Conservation (phyloP, 106 monocot genomes). For the Vanilla planifolia region DNA sequence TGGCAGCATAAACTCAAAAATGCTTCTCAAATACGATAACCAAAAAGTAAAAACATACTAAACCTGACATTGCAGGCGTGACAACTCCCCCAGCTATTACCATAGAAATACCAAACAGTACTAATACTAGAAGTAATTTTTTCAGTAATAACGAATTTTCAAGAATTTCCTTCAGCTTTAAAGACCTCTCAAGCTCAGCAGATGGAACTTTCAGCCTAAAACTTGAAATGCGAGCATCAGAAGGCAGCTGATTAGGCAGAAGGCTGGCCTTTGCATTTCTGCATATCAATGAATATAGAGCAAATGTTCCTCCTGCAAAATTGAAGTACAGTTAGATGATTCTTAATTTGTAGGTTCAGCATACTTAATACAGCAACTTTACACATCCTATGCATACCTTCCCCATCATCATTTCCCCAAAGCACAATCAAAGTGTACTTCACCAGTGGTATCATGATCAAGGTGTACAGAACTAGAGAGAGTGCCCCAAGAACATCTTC, state of each 20-base stretch:
- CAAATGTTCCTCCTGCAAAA: slow-evolving; percentile 88
- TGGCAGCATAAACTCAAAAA: neutral
- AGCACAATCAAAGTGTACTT: slow-evolving; percentile 84
- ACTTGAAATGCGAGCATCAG: slow-evolving; percentile 92
- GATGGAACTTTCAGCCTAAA: slow-evolving; percentile 87
- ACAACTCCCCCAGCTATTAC: slow-evolving; percentile 90
- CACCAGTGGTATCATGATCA: slow-evolving; percentile 86
- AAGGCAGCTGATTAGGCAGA: slow-evolving; percentile 83
- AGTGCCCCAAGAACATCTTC: slow-evolving; percentile 93
- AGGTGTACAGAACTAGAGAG: slow-evolving; percentile 86
- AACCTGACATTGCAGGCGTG: slow-evolving; percentile 97
- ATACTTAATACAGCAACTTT: neutral
- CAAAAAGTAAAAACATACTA: slow-evolving; percentile 3
- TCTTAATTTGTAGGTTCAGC: neutral
- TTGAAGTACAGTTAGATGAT: neutral
- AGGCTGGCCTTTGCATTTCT: slow-evolving; percentile 90
- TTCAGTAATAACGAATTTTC: slow-evolving; percentile 63
- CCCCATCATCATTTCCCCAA: slow-evolving; percentile 91
- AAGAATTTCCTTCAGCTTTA: slow-evolving; percentile 84
- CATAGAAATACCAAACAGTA: slow-evolving; percentile 95
- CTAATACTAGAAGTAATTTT: slow-evolving; percentile 77
- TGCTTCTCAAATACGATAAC: neutral
- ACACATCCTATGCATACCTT: slow-evolving; percentile 52
- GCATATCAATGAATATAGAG: slow-evolving; percentile 96
- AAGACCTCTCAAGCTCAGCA: slow-evolving; percentile 82